Conservation (phyloP, 2,329 filamentous ascomycete species). For the Pezicula radicicola region DNA sequence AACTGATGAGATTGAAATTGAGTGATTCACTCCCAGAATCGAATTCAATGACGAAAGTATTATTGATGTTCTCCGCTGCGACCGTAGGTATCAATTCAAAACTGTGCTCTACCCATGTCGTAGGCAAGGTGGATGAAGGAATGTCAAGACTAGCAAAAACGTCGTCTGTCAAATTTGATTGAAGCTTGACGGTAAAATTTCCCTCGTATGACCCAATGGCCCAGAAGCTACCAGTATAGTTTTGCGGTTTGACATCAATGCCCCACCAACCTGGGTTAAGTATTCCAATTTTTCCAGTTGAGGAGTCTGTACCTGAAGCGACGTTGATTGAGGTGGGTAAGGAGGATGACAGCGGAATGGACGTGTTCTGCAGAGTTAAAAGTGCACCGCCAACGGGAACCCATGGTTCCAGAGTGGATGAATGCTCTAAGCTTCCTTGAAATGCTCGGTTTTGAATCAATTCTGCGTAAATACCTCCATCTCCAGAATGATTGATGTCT, state of each 20-base stretch:
- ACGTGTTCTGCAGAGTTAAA: slow-evolving; percentile 29
- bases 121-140: slow-evolving; percentile 4
- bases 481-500: slow-evolving; percentile 28
- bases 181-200: slow-evolving; percentile 26
- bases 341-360: slow-evolving; percentile 20
- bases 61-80: slow-evolving; percentile 37
- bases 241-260: slow-evolving; percentile 33
- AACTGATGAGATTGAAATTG: slow-evolving; percentile 55
- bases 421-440: slow-evolving; percentile 46
- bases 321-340: slow-evolving; percentile 23
- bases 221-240: slow-evolving; percentile 26
- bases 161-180: slow-evolving; percentile 9
- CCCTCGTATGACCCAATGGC: slow-evolving; percentile 17
- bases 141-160: slow-evolving; percentile 19
- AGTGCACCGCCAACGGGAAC: slow-evolving; percentile 14
- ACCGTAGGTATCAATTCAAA: slow-evolving; percentile 13
- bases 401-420: slow-evolving; percentile 40
- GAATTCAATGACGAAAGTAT: slow-evolving; percentile 53
- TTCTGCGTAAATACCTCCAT: slow-evolving; percentile 55
- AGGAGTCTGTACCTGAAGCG: slow-evolving; percentile 27
- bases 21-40: slow-evolving; percentile 40
- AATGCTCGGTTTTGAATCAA: slow-evolving; percentile 70
- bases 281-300: slow-evolving; percentile 39
- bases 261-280: slow-evolving; percentile 56
- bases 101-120: slow-evolving; percentile 19